These are phyloP conservation scores for Poterioochromonas sp. DNA, from an alignment of 352 stramenopile genomes.

Conservation along the genomic window DNA sequence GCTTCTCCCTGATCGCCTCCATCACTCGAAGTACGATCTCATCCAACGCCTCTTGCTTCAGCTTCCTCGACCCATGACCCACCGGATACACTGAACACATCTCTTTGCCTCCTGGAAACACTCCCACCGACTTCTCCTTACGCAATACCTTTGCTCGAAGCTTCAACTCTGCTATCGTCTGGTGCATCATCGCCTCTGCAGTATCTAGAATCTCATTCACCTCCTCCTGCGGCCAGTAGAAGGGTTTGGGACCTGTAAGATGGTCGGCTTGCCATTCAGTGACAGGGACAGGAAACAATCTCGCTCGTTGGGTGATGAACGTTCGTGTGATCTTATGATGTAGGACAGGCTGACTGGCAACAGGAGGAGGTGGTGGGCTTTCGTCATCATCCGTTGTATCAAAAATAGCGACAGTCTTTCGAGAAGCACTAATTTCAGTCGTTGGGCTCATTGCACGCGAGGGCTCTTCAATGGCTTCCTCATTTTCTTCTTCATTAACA, in stretches of 20 bases:
- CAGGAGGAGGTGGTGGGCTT: too few relatives aligned
- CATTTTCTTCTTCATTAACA: too few relatives aligned
- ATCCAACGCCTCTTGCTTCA: conserved; percentile 72
- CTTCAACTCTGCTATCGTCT: conserved; percentile 65
- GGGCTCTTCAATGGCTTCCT: too few relatives aligned
- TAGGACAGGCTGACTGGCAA: too few relatives aligned
- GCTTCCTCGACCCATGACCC: conserved; percentile 19
- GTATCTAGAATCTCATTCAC: conserved; percentile 70
- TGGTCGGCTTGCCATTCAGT: conserved; percentile 55
- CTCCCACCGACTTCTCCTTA: conserved; percentile 82
- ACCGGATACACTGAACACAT: conserved; percentile 56
- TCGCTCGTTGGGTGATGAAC: too few relatives aligned
- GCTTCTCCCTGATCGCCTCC: conserved; percentile 57
- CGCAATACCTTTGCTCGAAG: conserved; percentile 72
- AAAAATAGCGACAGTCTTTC: too few relatives aligned
- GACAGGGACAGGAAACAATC: conserved; percentile 58
- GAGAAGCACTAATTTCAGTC: too few relatives aligned
- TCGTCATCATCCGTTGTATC: too few relatives aligned
- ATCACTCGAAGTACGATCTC: conserved; percentile 83
- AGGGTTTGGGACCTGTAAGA: conserved; percentile 33
- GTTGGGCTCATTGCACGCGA: too few relatives aligned
- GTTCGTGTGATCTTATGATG: too few relatives aligned
- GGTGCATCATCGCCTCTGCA: conserved; percentile 58
- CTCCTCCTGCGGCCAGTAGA: conserved; percentile 68
- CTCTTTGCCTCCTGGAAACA: conserved; percentile 68